These are phyloP conservation scores for Protoeuglena noctilucae DNA, from an alignment of 139 green algal species.

Conservation along the genomic window DNA sequence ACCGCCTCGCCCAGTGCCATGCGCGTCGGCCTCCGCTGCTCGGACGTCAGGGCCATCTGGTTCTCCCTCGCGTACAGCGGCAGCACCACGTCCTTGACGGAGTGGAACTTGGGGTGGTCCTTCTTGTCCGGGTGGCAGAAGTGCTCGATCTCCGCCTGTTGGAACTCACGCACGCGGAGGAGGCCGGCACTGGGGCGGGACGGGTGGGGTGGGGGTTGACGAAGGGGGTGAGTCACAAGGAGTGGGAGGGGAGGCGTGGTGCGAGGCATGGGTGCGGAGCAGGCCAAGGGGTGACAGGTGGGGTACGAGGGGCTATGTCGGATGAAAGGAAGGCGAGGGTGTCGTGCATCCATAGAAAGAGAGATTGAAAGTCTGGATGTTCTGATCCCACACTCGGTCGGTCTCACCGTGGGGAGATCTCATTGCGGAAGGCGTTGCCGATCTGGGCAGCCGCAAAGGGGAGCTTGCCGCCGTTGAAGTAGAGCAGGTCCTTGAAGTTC, in stretches of 20 bases:
- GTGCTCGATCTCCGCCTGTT: constrained; percentile 94
- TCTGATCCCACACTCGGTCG: not conserved
- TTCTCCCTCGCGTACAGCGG: constrained; percentile 75
- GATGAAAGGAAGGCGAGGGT: no score
- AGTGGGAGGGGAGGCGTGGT: no score
- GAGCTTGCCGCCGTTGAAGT: constrained; percentile 94
- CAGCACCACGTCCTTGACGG: constrained; percentile 56
- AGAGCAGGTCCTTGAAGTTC: constrained; percentile 77
- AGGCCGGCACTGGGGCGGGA: constrained; percentile 77
- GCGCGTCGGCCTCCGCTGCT: constrained; percentile 61
- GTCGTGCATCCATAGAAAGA: not conserved
- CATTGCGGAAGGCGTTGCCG: constrained; percentile 89
- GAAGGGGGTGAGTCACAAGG: no score
- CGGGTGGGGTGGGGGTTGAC: no score
- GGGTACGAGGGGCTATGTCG: no score
- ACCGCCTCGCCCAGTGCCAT: constrained; percentile 75
- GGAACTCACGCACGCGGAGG: constrained; percentile 91
- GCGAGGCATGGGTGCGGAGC: no score
- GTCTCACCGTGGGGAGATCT: no score
- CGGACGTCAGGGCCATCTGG: constrained; percentile 43
- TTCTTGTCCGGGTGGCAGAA: constrained; percentile 92
- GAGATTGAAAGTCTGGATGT: not conserved
- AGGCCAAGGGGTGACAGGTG: no score
- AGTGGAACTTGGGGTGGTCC: constrained; percentile 76
- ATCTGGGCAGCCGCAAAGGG: constrained; percentile 96